Base-by-base conservation (phyloP, 164 flowering plant species). In the Platanus orientalis region DNA sequence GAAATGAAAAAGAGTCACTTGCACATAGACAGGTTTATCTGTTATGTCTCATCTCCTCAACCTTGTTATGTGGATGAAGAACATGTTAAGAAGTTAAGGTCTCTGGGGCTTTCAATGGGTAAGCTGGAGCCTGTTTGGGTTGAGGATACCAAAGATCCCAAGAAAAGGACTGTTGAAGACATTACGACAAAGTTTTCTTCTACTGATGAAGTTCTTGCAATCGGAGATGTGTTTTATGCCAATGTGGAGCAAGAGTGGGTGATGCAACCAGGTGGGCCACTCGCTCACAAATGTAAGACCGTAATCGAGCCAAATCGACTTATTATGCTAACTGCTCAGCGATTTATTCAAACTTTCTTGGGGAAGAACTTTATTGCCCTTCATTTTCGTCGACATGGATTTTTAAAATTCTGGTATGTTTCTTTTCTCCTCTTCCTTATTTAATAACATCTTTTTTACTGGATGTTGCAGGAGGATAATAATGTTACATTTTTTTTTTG, bases 261-360 rank as follows among this genome's bases (percentile, higher is more conserved):
- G 58, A 85, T 83, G 94, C 99, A 95, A 72, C 96, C 97, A 0
- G 96, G 99, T 27, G 99, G 99, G 49, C 97, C 99, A 1, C 78
- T 95, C 74, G 84, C 89, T 51, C 97, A 92, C 69, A 79, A 73
- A 49, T 92, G 99, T 72, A 82, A 78, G 80, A 92, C 90, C 40
- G 44, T 95, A 67, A 82, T 92, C 23, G 97, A 95, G 73, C 99
- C 99, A 1, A 85, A 84, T 75, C 79, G 82, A 51, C 80, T 89
- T 17, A 92, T 95, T 54, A 62, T 80, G 83, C 78, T 92, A 29
- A 95, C 99, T 29, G 99, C 99, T 1, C 96, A 95, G 71, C 80
- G 99, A 10, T 95, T 95, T 67, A 74, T 95, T 60, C 99, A 95
- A 63, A 95, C 99, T 7, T 95, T 92, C 81, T 65, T 95, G 74